Evolutionary conservation across 2,329 filamentous ascomycete species (phyloP), one percentile per base, ranked within the genome.

Genomic region (Aspergillus tubingensis): DNA sequence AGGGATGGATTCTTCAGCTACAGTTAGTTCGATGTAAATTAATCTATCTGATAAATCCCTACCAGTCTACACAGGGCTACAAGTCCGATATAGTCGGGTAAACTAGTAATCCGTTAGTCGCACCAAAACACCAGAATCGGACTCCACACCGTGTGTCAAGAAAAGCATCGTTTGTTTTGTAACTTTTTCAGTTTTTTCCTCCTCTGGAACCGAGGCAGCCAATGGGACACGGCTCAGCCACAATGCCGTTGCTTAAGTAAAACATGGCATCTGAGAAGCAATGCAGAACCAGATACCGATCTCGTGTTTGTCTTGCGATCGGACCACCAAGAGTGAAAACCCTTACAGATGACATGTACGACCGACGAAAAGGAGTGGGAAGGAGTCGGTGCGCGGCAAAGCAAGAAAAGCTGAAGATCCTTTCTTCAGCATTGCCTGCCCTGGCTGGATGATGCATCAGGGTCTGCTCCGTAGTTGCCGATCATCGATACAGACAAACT

Each of bases 291-390:
- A 51, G 50, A 58, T 36, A 50, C 53, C 49, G 58, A 63, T 62
- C 62, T 62, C 62, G 62, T 64, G 62, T 64, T 64, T 58, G 30
- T 39, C 27, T 58, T 53, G 54, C 58, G 54, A 61, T 60, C 60
- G 50, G 59, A 38, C 55, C 58, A 43, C 48, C 43, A 54, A 55
- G 48, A 47, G 41, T 13, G 25, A 44, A 19, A 44, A 44, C 62
- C 62, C 62, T 64, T 64, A 59, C 60, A 60, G 62, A 21, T 64
- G 62, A 64, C 60, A 62, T 55, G 59, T 64, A 54, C 54, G 50
- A 61, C 44, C 17, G 38, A 25, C 51, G 47, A 47, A 59, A 43
- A 30, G 25, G 44, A 30, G 44, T 23, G 44, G 44, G 44, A 36
- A 36, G 11, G 32, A 36, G 17, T 43, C 39, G n/a, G 52, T 30